Percentiles rank a stretch among this genome's conserved stretches.
Evolutionary conservation across 352 stramenopile species (phyloP).

Genomic region (Pythium aristosporum): DNA sequence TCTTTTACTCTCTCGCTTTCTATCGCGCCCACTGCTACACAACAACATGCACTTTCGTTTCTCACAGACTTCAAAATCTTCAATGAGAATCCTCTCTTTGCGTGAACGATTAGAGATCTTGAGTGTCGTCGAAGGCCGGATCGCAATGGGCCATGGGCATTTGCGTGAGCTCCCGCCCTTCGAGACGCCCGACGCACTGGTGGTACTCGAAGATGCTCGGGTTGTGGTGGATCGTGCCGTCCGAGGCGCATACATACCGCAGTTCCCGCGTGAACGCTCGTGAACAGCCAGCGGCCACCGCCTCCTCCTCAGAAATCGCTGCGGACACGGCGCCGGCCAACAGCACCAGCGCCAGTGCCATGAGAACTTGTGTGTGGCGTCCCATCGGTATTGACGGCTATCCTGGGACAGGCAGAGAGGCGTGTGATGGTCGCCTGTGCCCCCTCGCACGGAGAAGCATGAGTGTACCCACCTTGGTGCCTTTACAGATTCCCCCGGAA

Average conservation of each 20-base stretch:
- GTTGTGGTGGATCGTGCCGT: conserved; percentile 57
- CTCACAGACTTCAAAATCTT: not conserved
- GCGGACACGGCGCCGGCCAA: not conserved
- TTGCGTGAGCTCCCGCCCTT: conserved; percentile 31
- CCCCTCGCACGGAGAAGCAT: not conserved
- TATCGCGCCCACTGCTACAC: too few species aligned
- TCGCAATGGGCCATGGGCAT: conserved; percentile 37
- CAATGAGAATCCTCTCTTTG: conserved; percentile 1
- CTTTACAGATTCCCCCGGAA: not conserved
- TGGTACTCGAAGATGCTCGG: conserved; percentile 55
- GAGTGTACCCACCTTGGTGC: conserved; percentile 9
- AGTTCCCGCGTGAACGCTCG: conserved; percentile 49
- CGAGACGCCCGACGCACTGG: conserved; percentile 42
- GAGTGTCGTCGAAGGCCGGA: conserved; percentile 17
- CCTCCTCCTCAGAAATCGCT: conserved; percentile 17
- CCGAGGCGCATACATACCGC: conserved; percentile 50
- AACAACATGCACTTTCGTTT: too few species aligned
- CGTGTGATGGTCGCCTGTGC: not conserved
- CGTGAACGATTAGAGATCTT: conserved; percentile 16
- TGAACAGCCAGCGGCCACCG: conserved; percentile 13
- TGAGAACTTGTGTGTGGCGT: conserved; percentile 2
- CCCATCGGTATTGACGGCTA: too few species aligned
- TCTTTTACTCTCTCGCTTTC: not conserved
- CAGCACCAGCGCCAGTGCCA: not conserved
- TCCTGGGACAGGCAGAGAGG: not conserved